Evolutionary conservation across 345 rosid genomes (phyloP), one percentile per base, ranked within the genome.

Genomic region (Citrus cavaleriei): DNA sequence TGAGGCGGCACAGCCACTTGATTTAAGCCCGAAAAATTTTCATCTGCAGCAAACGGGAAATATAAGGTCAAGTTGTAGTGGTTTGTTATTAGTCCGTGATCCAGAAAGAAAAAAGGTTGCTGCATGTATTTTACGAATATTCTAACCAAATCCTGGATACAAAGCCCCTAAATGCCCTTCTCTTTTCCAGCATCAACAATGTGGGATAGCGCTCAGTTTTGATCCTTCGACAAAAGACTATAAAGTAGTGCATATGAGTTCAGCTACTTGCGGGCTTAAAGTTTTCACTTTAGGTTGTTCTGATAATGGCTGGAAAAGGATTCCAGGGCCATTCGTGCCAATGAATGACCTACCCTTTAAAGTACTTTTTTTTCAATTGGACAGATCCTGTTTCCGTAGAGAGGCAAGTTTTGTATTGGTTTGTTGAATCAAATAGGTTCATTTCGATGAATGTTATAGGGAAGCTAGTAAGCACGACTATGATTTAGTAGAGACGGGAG

Each of bases 161-260:
- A 49, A 6, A 46, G 68, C 68, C 83, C 83, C 73, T 51, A 62
- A 28, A 6, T 66, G 75, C 70, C 74, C 77, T 12, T 75, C 77
- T 12, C 27, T 7, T 62, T 83, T 68, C 38, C 4, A 18, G 4
- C 81, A 76, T 32, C 0, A 0, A 19, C 10, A 4, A 2, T 54
- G 75, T 5, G 78, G 78, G 6, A 5, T 13, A 5, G 80, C 62
- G 9, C 46, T 76, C 21, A 40, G 70, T 3, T 72, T 64, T 27
- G 55, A 67, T 25, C 58, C 75, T 34, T 1, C 2, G 7, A 59
- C 32, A 37, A 55, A 73, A 25, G n/a, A 46, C 62, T 79, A 60
- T 68, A 79, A 79, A 73, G 63, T 77, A 42, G 83, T 77, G 49
- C 78, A 83, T 34, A n/a, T 66, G 1, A 49, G 68, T 62, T 42